These are phyloP conservation scores for Aureobasidium subglaciale DNA, from an alignment of 2,329 filamentous ascomycete genomes.

Conservation along the genomic window DNA sequence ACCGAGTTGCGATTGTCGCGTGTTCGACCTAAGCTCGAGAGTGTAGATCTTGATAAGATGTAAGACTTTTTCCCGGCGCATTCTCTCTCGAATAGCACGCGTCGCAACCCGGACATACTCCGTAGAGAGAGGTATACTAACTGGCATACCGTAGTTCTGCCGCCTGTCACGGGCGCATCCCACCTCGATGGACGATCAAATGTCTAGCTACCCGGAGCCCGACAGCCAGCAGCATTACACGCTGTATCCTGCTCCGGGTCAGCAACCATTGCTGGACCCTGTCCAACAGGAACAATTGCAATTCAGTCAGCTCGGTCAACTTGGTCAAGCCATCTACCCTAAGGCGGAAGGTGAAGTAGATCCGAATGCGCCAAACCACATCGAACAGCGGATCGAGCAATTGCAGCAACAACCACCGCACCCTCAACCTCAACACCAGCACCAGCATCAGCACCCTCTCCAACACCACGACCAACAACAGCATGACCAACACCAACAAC, in stretches of 20 bases:
- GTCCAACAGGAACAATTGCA: slow-evolving; percentile 28
- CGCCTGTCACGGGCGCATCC: background rate
- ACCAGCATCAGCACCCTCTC: slow-evolving; percentile 23
- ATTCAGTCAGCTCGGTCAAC: slow-evolving; percentile 26
- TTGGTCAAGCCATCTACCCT: slow-evolving; percentile 26
- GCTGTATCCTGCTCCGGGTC: slow-evolving; percentile 26
- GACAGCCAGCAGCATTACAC: slow-evolving; percentile 30
- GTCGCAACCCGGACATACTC: slow-evolving; percentile 7
- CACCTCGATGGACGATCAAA: slow-evolving; percentile 19
- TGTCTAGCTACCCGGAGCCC: slow-evolving; percentile 31
- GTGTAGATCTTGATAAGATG: background rate
- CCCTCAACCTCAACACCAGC: slow-evolving; percentile 17
- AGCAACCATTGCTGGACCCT: slow-evolving; percentile 28
- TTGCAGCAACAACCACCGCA: slow-evolving; percentile 28
- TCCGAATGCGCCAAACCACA: slow-evolving; percentile 20
- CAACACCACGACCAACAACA: slow-evolving; percentile 24
- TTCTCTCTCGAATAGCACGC: background rate
- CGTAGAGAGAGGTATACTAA: slow-evolving; percentile 5
- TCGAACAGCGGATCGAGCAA: slow-evolving; percentile 25
- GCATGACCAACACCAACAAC: slow-evolving; percentile 23
- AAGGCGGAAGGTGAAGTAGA: slow-evolving; percentile 26
- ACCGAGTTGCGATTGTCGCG: slow-evolving; percentile 1
- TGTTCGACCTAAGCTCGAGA: background rate
- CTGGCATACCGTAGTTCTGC: background rate
- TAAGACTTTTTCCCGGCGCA: slow-evolving; percentile 10